Conservation (phyloP, 169 alveolate species). For the Plasmodium fragile region DNA sequence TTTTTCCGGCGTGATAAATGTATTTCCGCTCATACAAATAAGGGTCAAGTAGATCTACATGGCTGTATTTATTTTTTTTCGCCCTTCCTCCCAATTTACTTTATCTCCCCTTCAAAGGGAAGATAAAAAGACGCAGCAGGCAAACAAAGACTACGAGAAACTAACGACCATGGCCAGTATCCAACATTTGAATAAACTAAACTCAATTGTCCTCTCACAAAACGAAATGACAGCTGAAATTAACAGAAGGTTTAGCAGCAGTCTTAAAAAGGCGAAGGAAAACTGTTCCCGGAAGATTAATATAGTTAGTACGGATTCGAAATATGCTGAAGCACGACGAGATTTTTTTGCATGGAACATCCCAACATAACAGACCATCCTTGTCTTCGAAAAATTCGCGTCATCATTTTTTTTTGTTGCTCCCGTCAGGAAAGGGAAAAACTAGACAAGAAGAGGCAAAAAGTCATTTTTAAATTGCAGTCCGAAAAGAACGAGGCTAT, state of each 20-base stretch:
- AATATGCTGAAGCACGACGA: background rate
- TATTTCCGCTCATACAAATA: background rate
- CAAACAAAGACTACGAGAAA: conserved; percentile 32
- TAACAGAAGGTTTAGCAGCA: conserved; percentile 19
- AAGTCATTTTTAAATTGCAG: conserved; percentile 46
- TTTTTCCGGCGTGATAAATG: background rate
- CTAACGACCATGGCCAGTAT: conserved; percentile 19
- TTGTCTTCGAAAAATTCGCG: background rate
- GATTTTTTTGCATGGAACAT: too few species aligned
- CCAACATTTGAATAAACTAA: conserved; percentile 38
- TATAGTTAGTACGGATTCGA: conserved; percentile 2
- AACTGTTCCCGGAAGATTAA: conserved; percentile 46
- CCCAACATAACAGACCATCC: background rate
- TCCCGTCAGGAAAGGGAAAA: conserved; percentile 55
- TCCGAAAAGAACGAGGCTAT: conserved; percentile 44
- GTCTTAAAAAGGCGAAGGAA: conserved; percentile 9
- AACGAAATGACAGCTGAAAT: conserved; percentile 48
- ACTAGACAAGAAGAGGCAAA: conserved; percentile 52
- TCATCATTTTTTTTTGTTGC: background rate
- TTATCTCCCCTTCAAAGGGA: conserved; percentile 18
- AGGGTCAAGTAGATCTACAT: background rate
- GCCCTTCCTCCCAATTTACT: background rate
- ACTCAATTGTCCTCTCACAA: conserved; percentile 39
- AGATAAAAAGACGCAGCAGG: conserved; percentile 17
- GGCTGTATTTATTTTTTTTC: background rate